Conservation (phyloP, 169 alveolate species). For the Plasmodium fragile region DNA sequence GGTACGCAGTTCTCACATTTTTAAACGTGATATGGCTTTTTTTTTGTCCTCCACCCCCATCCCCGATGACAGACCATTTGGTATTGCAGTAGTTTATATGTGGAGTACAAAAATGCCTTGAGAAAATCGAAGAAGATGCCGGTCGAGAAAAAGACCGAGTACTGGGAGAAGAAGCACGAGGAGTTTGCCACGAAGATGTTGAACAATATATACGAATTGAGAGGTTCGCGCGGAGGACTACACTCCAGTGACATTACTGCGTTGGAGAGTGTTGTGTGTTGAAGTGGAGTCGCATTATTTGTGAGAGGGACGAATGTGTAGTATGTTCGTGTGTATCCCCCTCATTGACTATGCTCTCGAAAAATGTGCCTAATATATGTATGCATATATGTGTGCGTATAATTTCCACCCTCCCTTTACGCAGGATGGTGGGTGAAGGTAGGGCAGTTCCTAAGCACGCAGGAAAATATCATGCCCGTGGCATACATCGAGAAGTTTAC, state of each 20-base stretch:
- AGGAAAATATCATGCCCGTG: slow-evolving; percentile 91
- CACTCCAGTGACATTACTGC: background rate
- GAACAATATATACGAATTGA: slow-evolving; percentile 88
- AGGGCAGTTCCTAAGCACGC: slow-evolving; percentile 94
- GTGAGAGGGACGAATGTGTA: background rate
- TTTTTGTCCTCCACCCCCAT: too few relatives aligned
- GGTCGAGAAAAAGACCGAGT: slow-evolving; percentile 85
- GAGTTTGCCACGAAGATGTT: slow-evolving; percentile 90
- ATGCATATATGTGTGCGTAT: background rate
- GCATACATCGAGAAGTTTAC: slow-evolving; percentile 90
- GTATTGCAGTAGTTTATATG: slow-evolving; percentile 89
- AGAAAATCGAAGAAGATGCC: slow-evolving; percentile 85
- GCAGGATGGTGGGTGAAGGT: slow-evolving; percentile 95
- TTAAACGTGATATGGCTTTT: background rate
- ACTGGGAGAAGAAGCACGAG: slow-evolving; percentile 92
- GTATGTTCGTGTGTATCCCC: background rate
- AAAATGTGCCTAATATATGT: background rate
- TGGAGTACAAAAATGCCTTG: slow-evolving; percentile 88
- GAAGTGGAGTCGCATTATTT: background rate
- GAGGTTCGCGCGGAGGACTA: slow-evolving; percentile 73
- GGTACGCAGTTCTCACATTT: background rate
- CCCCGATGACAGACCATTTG: slow-evolving; percentile 83
- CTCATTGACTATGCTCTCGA: background rate
- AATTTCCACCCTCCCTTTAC: background rate
- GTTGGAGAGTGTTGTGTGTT: background rate